Base-by-base conservation (phyloP, 805 yeast genomes). In the Candida krabiensis region DNA sequence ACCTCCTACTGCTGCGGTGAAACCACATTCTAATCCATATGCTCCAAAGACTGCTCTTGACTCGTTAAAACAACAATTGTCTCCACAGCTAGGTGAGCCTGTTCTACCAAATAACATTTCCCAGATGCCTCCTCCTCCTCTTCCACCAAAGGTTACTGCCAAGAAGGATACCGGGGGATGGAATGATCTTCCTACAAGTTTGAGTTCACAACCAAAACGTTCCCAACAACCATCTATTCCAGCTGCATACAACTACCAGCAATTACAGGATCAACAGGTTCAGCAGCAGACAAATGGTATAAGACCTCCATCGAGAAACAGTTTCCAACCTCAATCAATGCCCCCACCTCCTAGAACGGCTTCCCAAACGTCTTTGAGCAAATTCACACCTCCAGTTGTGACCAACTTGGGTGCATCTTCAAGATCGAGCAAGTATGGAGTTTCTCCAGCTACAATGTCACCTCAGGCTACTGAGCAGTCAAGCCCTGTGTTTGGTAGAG, bases 101-200 rank as follows among this genome's bases (percentile, higher is more conserved):
- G 30, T 40, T 9, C 27, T 46, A 9, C 38, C 43, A 13, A 30
- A 35, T 11, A 11, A 41, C 21, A 30, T 35, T 11, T n/a, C 47
- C 8, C 53, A 66, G 25, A 44, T 57, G 15, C 38, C 58, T 19
- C 41, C 58, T 11, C 61, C 62, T 30, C 50, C 49, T 33, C n/a
- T n/a, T n/a, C 49, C 48, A 8, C 56, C 58, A 16, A 47, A 47
- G 16, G 45, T 57, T 9, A 61, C 56, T 18, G 50, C 47, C 42
- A 73, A 70, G 40, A 62, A 60, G 37, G 77, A 77, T 29, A 75
- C 75, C 26, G 86, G 80, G 26, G 87, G 86, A 3, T 81, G 88
- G 87, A 81, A 80, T 50, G 86, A 80, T 53, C 63, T 82, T 43
- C 87, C 88, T 34, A 70, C 75, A 9, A 63, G 70, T 19, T 32